Base-by-base conservation (phyloP, 345 rosid species). In the Arabidopsis suecica region DNA sequence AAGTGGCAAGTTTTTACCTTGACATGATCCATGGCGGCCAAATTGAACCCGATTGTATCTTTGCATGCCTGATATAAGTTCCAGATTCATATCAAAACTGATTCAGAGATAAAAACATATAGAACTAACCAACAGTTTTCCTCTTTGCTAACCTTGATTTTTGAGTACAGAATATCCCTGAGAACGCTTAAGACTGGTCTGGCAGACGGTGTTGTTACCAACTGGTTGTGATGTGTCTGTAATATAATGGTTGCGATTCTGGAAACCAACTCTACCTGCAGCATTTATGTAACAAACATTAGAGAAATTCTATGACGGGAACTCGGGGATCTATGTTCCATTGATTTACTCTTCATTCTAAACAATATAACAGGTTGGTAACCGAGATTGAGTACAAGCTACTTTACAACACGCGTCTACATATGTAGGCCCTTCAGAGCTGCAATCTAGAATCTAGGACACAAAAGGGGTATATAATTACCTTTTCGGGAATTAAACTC, bases 21-120 rank as follows among this genome's bases (percentile, higher is more conserved):
- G 12, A 93, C 79, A 87, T 96, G 99, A 85, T 96, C 93, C 97
- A 91, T 88, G 53, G 93, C 98, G 0, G 99, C 97, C 75, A 96
- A 90, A 72, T 93, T 96, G 82, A 88, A 93, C 42, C 97, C 96
- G 44, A 93, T 76, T 14, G 85, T 93, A 80, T 93, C 99, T 77
- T 90, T 96, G 83, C 84, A 83, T 78, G 85, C 97, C 97, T 92
- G 87, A 59, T 14, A 59, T 14, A 72, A 4, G 23, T 28, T n/a
- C 71, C 13, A 85, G 36, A 66, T 59, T 36, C 44, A 66, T 25
- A 56, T 62, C 51, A 62, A 42, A 14, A 23, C 67, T 7, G 8
- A 14, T 63, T 14, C 40, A 9, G 5, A 44, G 4, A 50, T 20
- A 50, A 20, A 16, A 42, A 25, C 2, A 28, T 28, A 62, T 13